Evolutionary conservation across 1,139 yeast species (phyloP), one percentile per base, ranked within the genome.

Genomic region (Geotrichum phurueaensis): DNA sequence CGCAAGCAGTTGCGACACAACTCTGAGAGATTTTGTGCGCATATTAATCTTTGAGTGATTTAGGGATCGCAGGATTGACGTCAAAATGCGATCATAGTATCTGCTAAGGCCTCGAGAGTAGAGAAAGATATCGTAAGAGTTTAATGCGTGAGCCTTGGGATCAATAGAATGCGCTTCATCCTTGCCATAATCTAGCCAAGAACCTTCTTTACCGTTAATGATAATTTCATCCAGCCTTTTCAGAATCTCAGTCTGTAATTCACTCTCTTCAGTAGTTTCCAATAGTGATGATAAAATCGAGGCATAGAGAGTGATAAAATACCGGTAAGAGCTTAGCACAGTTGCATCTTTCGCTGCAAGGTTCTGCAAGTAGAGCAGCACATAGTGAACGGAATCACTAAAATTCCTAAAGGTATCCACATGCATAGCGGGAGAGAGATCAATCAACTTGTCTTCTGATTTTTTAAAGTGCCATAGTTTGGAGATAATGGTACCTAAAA

Each of bases 1-100:
- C n/a, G 78, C 78, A 7, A 86, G 78, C 33, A 84, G 66, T 43
- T 75, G 67, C 0, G 84, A 76, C 27, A 89, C 72, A 51, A 84
- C 80, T 62, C 84, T 84, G 33, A 89, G 78, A 0, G 92, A 89
- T 60, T 84, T 82, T 0, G 89, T 79, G 67, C 87, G 81, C 1
- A 86, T 74, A 65, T 85, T 87, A 29, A 83, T 79, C 65, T 84
- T 85, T 1, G 79, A 67, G 63, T 83, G 81, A 36, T 79, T 81
- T 56, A 86, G 71, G 0, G 82, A 75, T 5, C 71, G 73, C 18
- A 86, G 67, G 2, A 89, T 71, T 15, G 84, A 71, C 25, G 73
- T 74, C 54, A 87, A 66, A 60, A 86, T 82, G 3, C 75, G 75
- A n/a, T 84, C 86, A 67, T 84, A 84, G 1, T 81, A 72, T 3